Evolutionary conservation across 495 filamentous ascomycete genomes (phyloP), one percentile per base, ranked within the genome.

Genomic region (Astrothelium subdiscretum): DNA sequence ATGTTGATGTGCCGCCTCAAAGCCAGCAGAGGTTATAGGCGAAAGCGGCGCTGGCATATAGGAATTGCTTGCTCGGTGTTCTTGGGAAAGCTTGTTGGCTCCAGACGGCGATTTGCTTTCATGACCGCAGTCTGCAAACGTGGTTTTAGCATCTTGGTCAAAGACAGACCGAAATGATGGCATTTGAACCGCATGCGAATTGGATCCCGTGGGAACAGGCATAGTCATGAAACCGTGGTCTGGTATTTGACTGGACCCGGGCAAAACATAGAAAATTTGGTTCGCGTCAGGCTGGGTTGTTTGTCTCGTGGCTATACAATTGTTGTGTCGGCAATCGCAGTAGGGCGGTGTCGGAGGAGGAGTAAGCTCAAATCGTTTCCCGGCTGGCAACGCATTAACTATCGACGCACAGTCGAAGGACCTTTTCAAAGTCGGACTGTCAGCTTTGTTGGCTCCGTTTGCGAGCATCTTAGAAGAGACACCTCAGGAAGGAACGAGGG

Each of bases 131-230:
- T 32, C 29, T 61, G 42, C 61, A 20, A 31, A 32, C 6, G 62
- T 60, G 57, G 31, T 62, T 54, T 68, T 67, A 40, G 43, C 57
- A 59, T 70, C 65, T 59, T 69, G 70, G 43, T 63, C 68, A 66
- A 72, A 73, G 20, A 70, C 70, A 24, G 71, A 73, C 63, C 66
- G 67, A 64, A 73, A 70, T 26, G 71, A 70, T 13, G 68, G 71
- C 62, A 73, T 71, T 31, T 64, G 68, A 59, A 48, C 57, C 15
- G 61, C 60, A 57, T 67, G 59, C 13, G 68, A 40, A 42, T 63
- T 62, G 38, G 68, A 61, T 40, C 57, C 63, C 52, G 69, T 64
- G 42, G 69, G 68, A 3, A 70, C 62, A 26, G 65, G 60, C 70
- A 73, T 72, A 60, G 66, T 72, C 62, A 54, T n/a, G 59, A 31